Evolutionary conservation across 441 rosid genomes (phyloP), one percentile per base, ranked within the genome.

Genomic region (Geranium incanum): DNA sequence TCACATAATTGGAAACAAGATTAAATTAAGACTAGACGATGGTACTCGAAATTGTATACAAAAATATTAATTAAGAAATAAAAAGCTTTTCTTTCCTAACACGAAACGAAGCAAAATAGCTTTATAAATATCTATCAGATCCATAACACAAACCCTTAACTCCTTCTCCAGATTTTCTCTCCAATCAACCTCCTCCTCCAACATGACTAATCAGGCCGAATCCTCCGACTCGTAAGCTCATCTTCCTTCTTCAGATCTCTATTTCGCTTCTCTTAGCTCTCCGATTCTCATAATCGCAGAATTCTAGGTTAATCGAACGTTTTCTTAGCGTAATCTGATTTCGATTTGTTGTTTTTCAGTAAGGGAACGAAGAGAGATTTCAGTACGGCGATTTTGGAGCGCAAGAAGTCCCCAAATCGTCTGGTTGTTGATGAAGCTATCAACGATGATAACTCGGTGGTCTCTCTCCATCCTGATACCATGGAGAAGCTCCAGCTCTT

Each of bases 401-500:
- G 78, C 59, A 75, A 75, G 78, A 75, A 75, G 71, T 73, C 78
- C 4, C 70, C 78, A 5, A 75, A 75, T 39, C 78, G 74, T 33
- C 78, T 75, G 50, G 67, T 75, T 37, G 78, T 75, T 5, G 78
- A 75, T 16, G 78, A 75, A 66, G 78, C 78, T 23, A 12, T 67
- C 45, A 66, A 75, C 70, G 78, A 75, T 11, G 78, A 75, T 37
- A 75, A 75, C 66, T 75, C 78, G 45, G 78, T 66, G 45, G 78
- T 70, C 23, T n/a, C 78, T 6, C 66, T 75, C 43, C 74, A 75
- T 67, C 78, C 78, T 5, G 67, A 66, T 62, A 70, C 74, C 39
- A 75, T 75, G 78, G 78, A 75, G 74, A 75, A 75, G 74, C 78
- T 75, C 57, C 77, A 75, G 77, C 73, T 75, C 67, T 74, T 75